Percentiles rank a stretch among this genome's conserved stretches.
These are phyloP conservation scores for Leucocoprinus leucothites DNA, from an alignment of 768 basidiomycete species.

Conservation along the genomic window DNA sequence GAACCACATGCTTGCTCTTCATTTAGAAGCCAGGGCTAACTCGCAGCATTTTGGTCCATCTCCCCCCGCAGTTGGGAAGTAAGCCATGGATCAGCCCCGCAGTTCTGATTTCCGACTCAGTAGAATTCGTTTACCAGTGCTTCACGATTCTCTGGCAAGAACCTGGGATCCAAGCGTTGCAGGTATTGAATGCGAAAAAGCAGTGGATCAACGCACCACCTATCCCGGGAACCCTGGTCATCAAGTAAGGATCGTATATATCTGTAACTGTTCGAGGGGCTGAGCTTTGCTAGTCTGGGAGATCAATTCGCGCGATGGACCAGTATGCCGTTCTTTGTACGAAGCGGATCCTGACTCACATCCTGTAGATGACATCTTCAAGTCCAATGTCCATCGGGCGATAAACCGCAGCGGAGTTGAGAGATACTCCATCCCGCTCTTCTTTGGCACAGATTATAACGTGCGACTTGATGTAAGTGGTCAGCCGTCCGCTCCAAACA, in stretches of 20 bases:
- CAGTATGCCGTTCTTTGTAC: constrained; percentile 43
- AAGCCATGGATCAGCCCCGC: background rate
- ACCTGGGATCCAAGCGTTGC: constrained; percentile 68
- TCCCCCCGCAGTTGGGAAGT: no score
- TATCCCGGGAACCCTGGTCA: constrained; percentile 75
- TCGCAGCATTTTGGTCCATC: no score
- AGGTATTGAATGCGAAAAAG: constrained; percentile 74
- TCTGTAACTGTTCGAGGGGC: background rate
- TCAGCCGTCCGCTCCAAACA: background rate
- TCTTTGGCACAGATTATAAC: constrained; percentile 89
- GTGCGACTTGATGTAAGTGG: constrained; percentile 67
- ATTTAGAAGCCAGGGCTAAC: background rate
- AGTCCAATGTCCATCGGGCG: constrained; percentile 86
- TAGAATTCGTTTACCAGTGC: constrained; percentile 54
- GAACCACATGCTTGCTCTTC: constrained; percentile 16
- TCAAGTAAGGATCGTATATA: constrained; percentile 57
- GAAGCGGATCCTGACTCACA: background rate
- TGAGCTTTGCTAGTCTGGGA: constrained; percentile 49
- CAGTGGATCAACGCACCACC: constrained; percentile 83
- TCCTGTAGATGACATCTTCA: constrained; percentile 77
- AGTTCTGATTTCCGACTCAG: background rate
- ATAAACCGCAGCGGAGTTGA: constrained; percentile 68
- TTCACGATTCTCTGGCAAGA: constrained; percentile 89
- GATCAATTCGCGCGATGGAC: constrained; percentile 91
- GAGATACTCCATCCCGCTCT: constrained; percentile 88